These are phyloP conservation scores for Rhizodiscina lignyota DNA, from an alignment of 495 filamentous ascomycete genomes.

Conservation along the genomic window DNA sequence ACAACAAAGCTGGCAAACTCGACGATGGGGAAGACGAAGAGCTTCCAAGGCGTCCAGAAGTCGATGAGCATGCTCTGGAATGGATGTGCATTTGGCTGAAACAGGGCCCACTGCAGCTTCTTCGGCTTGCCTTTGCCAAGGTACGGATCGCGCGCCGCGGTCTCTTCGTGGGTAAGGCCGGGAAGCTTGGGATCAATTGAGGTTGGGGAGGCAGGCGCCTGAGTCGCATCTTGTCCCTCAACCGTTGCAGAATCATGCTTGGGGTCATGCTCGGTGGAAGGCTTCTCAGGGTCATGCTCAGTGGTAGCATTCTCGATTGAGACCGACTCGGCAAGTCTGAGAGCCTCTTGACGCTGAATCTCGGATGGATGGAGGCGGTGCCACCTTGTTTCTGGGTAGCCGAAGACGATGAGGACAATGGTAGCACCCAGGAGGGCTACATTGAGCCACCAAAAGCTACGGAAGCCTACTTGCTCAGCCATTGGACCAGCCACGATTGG, in stretches of 20 bases:
- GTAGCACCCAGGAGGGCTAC: slow-evolving; percentile 30
- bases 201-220: too few relatives aligned
- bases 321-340: too few relatives aligned
- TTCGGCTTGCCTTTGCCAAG: slow-evolving; percentile 35
- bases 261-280: too few relatives aligned
- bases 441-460: slow-evolving; percentile 40
- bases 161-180: slow-evolving; percentile 13
- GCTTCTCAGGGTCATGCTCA: too few relatives aligned
- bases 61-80: slow-evolving; percentile 26
- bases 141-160: slow-evolving; percentile 15
- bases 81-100: slow-evolving; percentile 25
- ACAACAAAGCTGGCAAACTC: slow-evolving; percentile 43
- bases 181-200: too few relatives aligned
- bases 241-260: too few relatives aligned
- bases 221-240: too few relatives aligned
- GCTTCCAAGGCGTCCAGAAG: slow-evolving; percentile 35
- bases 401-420: slow-evolving; percentile 32
- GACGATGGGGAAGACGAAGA: slow-evolving; percentile 46
- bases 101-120: slow-evolving; percentile 37
- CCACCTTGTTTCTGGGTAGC: slow-evolving; percentile 47
- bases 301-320: too few relatives aligned
- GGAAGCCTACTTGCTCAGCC: slow-evolving; percentile 37
- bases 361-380: too few relatives aligned
- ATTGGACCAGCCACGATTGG: slow-evolving; percentile 44
- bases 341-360: too few relatives aligned